Evolutionary conservation across 805 yeast species (phyloP).

Genomic region (Candida saitoana): DNA sequence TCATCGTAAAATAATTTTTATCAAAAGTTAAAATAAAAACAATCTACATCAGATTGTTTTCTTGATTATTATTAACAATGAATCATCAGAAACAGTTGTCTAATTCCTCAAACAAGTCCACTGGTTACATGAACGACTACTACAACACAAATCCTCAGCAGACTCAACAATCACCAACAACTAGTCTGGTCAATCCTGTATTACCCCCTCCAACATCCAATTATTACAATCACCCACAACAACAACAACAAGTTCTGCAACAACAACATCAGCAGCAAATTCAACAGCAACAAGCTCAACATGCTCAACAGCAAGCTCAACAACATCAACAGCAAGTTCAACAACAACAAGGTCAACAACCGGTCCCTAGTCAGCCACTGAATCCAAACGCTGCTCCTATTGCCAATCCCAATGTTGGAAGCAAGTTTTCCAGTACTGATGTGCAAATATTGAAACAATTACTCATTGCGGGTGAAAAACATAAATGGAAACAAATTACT

Average conservation of each 20-base stretch:
- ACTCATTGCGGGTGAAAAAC: conserved; percentile 49
- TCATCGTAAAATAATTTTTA: background rate
- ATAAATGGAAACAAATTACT: conserved; percentile 59
- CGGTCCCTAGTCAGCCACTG: conserved; percentile 6
- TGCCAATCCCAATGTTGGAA: conserved; percentile 7
- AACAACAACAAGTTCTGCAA: conserved; percentile 4
- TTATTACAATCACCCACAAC: conserved; percentile 5
- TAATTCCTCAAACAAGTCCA: conserved; percentile 3
- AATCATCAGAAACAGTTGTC: conserved; percentile 5
- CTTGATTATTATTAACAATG: background rate
- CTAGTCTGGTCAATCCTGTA: conserved; percentile 5
- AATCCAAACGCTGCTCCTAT: conserved; percentile 4
- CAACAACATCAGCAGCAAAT: conserved; percentile 7
- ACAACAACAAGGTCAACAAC: conserved; percentile 7
- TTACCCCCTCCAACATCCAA: conserved; percentile 3
- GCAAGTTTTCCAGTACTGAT: conserved; percentile 42
- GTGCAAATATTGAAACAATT: conserved; percentile 43
- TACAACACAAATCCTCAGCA: conserved; percentile 1
- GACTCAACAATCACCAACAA: conserved; percentile 1
- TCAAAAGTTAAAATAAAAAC: background rate
- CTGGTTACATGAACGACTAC: conserved; percentile 5
- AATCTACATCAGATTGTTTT: background rate
- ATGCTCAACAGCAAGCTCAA: conserved; percentile 4
- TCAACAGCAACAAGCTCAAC: conserved; percentile 11
- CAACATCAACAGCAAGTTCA: conserved; percentile 4